Evolutionary conservation across 371 early-diverging fungal genomes (phyloP).

Genomic region (Synchytrium microbalum): DNA sequence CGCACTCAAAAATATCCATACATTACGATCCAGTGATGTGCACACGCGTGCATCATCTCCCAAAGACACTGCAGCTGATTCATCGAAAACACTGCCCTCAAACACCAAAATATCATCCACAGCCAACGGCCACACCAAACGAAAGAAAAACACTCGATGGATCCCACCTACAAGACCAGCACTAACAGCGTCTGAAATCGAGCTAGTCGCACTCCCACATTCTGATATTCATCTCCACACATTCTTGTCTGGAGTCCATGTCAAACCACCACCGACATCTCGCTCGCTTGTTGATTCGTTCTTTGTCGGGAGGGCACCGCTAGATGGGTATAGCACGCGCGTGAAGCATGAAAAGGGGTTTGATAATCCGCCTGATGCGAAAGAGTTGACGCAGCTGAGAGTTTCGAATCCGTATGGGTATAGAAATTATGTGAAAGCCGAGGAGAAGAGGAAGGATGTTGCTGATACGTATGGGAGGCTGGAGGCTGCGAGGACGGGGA

Average conservation of each 20-base stretch:
- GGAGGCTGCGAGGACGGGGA: background rate
- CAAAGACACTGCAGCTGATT: too few relatives aligned
- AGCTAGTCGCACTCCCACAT: background rate
- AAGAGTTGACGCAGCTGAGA: background rate
- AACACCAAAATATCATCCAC: too few relatives aligned
- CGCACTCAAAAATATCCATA: too few relatives aligned
- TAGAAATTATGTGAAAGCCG: background rate
- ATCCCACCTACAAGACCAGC: background rate
- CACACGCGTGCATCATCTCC: too few relatives aligned
- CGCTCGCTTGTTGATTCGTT: background rate
- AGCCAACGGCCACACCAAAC: background rate
- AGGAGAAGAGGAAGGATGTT: background rate
- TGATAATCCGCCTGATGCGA: background rate
- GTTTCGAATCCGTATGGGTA: background rate
- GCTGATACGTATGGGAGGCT: background rate
- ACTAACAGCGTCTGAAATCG: background rate
- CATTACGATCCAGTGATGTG: too few relatives aligned
- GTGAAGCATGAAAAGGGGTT: background rate
- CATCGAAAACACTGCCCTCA: too few relatives aligned
- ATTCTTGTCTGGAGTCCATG: background rate
- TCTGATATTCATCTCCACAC: background rate
- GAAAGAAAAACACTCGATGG: background rate
- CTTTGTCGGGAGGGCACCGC: background rate
- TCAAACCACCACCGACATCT: background rate
- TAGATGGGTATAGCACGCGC: background rate